Conservation (phyloP, 2,329 filamentous ascomycete species). For the Penicillium sp. region DNA sequence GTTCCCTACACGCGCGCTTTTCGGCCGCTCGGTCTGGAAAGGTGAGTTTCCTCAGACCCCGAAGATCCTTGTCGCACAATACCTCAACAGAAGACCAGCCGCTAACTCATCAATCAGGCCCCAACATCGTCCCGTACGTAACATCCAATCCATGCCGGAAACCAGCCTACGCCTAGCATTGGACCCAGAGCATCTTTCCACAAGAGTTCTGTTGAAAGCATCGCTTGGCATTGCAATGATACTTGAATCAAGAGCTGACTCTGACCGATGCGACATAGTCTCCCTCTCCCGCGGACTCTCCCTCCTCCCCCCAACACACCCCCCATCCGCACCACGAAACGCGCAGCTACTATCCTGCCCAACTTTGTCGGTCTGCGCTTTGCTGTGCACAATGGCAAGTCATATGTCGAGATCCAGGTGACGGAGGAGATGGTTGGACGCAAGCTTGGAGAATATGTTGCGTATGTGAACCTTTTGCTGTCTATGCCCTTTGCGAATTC, state of each 20-base stretch:
- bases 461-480: slow-evolving; percentile 55
- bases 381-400: slow-evolving; percentile 87
- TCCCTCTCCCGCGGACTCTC: slow-evolving; percentile 41
- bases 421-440: slow-evolving; percentile 96
- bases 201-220: background rate
- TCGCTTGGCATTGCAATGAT: too few relatives aligned
- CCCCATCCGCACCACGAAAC: slow-evolving; percentile 81
- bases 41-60: slow-evolving; percentile 49
- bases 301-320: slow-evolving; percentile 59
- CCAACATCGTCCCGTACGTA: slow-evolving; percentile 67
- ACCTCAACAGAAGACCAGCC: background rate
- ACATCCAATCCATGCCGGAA: slow-evolving; percentile 8
- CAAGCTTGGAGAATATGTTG: slow-evolving; percentile 87
- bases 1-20: slow-evolving; percentile 64
- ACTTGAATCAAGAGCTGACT: too few relatives aligned
- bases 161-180: background rate
- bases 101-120: slow-evolving; percentile 47
- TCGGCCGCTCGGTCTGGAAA: slow-evolving; percentile 84
- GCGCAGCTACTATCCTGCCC: slow-evolving; percentile 82
- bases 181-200: background rate
- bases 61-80: background rate
- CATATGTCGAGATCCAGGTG: slow-evolving; percentile 74
- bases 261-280: slow-evolving; percentile 24
- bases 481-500: background rate
- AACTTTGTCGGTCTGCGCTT: slow-evolving; percentile 89